These are phyloP conservation scores for Fonsecaea multimorphosa DNA, from an alignment of 2,329 filamentous ascomycete species.

Conservation along the genomic window DNA sequence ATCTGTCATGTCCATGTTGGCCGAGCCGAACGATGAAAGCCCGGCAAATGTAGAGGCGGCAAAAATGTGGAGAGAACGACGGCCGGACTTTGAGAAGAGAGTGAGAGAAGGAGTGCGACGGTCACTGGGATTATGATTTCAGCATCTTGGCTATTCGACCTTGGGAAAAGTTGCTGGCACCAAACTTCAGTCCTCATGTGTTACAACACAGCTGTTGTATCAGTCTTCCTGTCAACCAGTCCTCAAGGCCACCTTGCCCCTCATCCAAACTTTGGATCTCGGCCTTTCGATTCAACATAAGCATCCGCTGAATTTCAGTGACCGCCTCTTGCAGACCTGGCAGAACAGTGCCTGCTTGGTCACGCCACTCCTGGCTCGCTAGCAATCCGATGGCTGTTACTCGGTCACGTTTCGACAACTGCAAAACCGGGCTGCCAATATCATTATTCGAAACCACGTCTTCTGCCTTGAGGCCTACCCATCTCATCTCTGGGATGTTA, in stretches of 20 bases:
- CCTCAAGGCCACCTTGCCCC: conserved; percentile 48
- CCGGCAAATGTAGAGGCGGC: conserved; percentile 96
- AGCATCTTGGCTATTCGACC: not conserved
- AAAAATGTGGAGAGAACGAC: conserved; percentile 90
- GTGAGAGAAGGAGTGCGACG: conserved; percentile 82
- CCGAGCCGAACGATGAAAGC: conserved; percentile 95
- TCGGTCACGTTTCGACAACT: conserved; percentile 26
- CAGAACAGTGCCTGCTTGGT: conserved; percentile 53
- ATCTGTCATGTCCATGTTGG: conserved; percentile 97
- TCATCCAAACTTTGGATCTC: conserved; percentile 65
- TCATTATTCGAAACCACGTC: conserved; percentile 45
- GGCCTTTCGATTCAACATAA: conserved; percentile 67
- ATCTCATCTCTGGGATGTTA: conserved; percentile 57
- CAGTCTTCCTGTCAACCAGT: conserved; percentile 47
- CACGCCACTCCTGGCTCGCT: conserved; percentile 59
- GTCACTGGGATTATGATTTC: conserved; percentile 68
- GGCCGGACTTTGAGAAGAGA: conserved; percentile 81
- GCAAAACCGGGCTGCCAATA: conserved; percentile 32
- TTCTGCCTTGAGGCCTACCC: conserved; percentile 62
- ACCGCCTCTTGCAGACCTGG: conserved; percentile 47
- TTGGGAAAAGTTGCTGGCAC: not conserved
- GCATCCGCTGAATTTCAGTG: conserved; percentile 64
- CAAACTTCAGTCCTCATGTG: not conserved
- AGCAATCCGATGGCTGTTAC: conserved; percentile 53
- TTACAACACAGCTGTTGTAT: conserved; percentile 7